Percentiles rank a stretch among this genome's conserved stretches.
Conservation (phyloP, 2,329 filamentous ascomycete species). For the Madurella fahalii region DNA sequence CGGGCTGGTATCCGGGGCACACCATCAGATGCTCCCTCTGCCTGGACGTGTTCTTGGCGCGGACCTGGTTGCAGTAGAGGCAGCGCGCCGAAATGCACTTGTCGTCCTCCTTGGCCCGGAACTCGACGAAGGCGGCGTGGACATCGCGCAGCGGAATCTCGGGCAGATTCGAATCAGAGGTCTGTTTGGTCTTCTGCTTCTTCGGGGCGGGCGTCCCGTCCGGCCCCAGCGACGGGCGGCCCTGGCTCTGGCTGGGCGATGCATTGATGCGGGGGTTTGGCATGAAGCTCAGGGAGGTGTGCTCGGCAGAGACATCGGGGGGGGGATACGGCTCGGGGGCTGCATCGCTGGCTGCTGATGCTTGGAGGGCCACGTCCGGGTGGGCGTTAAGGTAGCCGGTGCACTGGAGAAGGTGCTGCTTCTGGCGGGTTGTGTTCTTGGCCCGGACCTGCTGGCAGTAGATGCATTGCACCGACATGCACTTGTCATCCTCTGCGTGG, state of each 20-base stretch:
- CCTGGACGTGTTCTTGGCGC: slow-evolving; percentile 27
- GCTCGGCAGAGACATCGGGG: slow-evolving; percentile 3
- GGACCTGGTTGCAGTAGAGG: slow-evolving; percentile 23
- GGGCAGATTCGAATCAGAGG: slow-evolving; percentile 12
- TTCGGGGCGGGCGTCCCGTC: slow-evolving; percentile 22
- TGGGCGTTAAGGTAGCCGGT: slow-evolving; percentile 23
- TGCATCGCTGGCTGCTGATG: slow-evolving; percentile 12
- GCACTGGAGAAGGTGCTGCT: slow-evolving; percentile 25
- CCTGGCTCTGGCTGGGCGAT: slow-evolving; percentile 10
- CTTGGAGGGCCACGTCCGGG: slow-evolving; percentile 21
- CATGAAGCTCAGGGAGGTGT: slow-evolving; percentile 22
- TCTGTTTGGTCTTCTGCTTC: slow-evolving; percentile 22
- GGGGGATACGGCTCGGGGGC: background rate
- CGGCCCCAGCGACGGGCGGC: slow-evolving; percentile 12
- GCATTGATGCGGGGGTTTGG: slow-evolving; percentile 26
- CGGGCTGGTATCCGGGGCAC: slow-evolving; percentile 22
- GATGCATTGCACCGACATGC: slow-evolving; percentile 24
- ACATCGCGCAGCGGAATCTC: slow-evolving; percentile 26
- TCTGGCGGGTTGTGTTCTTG: slow-evolving; percentile 28
- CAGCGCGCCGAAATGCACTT: slow-evolving; percentile 24
- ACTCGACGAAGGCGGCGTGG: slow-evolving; percentile 27
- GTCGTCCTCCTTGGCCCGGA: slow-evolving; percentile 23
- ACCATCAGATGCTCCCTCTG: slow-evolving; percentile 25
- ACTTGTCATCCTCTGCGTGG: slow-evolving; percentile 16
- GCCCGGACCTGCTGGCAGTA: slow-evolving; percentile 24